Evolutionary conservation across 1,284 basidiomycete species (phyloP).

Genomic region (Amylostereum chailletii): DNA sequence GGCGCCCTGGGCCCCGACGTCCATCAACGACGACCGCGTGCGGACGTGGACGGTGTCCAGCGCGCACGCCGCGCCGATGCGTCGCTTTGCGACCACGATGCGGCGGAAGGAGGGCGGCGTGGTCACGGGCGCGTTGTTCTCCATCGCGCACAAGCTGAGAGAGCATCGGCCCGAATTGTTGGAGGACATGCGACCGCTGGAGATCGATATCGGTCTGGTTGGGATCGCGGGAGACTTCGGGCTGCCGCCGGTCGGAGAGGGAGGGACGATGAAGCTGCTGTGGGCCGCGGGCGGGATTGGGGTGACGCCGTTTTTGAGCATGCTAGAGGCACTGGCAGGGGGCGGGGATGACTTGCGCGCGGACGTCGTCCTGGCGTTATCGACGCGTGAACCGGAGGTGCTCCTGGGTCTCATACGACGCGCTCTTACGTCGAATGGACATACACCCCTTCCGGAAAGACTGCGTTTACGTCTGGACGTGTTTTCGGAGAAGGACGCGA

Average conservation of each 20-base stretch:
- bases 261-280: slow-evolving; percentile 19
- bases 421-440: slow-evolving; percentile 13
- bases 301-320: slow-evolving; percentile 47
- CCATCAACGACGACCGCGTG: slow-evolving; percentile 54
- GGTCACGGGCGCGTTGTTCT: slow-evolving; percentile 44
- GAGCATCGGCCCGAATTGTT: slow-evolving; percentile 30
- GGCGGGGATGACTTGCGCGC: slow-evolving; percentile 10
- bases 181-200: slow-evolving; percentile 24
- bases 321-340: slow-evolving; percentile 27
- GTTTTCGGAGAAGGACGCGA: slow-evolving; percentile 17
- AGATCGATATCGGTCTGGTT: slow-evolving; percentile 22
- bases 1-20: slow-evolving; percentile 32
- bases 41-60: slow-evolving; percentile 59
- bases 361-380: slow-evolving; percentile 35
- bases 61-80: slow-evolving; percentile 14
- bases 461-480: slow-evolving; percentile 16
- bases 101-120: slow-evolving; percentile 41
- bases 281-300: slow-evolving; percentile 55
- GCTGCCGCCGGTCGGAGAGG: slow-evolving; percentile 10
- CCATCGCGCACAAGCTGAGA: slow-evolving; percentile 30
- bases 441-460: neutral
- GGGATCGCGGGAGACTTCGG: slow-evolving; percentile 31
- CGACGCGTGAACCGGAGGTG: slow-evolving; percentile 41
- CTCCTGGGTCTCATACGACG: slow-evolving; percentile 27
- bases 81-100: slow-evolving; percentile 37